Evolutionary conservation across 1,139 yeast species (phyloP).

Genomic region (Nakaseomyces uthaithaninus): DNA sequence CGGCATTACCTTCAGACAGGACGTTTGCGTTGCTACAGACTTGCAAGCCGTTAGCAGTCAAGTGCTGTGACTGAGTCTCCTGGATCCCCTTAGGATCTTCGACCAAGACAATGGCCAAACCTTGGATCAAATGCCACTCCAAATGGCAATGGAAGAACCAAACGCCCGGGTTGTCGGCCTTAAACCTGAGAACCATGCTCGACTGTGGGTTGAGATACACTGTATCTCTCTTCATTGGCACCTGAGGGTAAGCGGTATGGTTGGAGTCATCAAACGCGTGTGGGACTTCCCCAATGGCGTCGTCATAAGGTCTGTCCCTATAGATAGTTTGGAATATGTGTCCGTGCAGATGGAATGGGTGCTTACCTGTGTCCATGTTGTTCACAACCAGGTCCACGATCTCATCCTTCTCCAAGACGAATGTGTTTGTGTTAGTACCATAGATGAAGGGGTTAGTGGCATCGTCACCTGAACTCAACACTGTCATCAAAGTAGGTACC

Average conservation of each 20-base stretch:
- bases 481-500: slow-evolving; percentile 75
- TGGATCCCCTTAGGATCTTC: slow-evolving; percentile 70
- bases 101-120: slow-evolving; percentile 62
- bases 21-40: slow-evolving; percentile 51
- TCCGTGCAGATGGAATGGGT: slow-evolving; percentile 87
- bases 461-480: slow-evolving; percentile 56
- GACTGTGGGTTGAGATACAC: slow-evolving; percentile 59
- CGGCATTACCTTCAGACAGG: slow-evolving; percentile 69
- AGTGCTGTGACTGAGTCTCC: slow-evolving; percentile 37
- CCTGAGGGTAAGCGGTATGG: slow-evolving; percentile 49
- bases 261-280: slow-evolving; percentile 43
- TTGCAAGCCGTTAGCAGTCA: slow-evolving; percentile 49
- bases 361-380: slow-evolving; percentile 67
- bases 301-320: slow-evolving; percentile 46
- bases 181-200: slow-evolving; percentile 60
- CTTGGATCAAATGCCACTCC: slow-evolving; percentile 91
- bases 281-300: slow-evolving; percentile 37
- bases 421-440: slow-evolving; percentile 72
- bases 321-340: slow-evolving; percentile 63
- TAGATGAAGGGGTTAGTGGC: slow-evolving; percentile 53
- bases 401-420: slow-evolving; percentile 62
- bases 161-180: slow-evolving; percentile 80
- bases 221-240: slow-evolving; percentile 67
- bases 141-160: slow-evolving; percentile 94
- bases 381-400: slow-evolving; percentile 59